Evolutionary conservation across 805 yeast species (phyloP).

Genomic region (Lipomyces spencermartinsiae): DNA sequence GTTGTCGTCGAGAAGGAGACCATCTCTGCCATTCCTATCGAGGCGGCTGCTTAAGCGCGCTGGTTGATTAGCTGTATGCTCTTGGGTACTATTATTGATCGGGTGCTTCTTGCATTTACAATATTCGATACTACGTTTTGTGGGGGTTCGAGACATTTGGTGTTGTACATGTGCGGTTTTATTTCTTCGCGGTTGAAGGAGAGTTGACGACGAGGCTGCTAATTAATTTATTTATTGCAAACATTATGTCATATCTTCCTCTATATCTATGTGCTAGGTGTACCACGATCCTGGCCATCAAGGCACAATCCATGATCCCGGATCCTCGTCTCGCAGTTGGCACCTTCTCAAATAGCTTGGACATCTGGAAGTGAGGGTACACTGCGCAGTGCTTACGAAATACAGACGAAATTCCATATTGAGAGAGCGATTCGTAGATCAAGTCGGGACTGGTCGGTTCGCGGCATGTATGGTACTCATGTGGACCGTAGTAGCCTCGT

Average conservation of each 20-base stretch:
- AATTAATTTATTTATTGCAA: not conserved
- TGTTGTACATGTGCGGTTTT: not conserved
- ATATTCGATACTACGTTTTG: not conserved
- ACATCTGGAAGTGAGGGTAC: no score
- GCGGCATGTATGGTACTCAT: no score
- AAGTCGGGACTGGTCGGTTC: no score
- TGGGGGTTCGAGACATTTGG: not conserved
- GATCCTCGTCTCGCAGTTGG: no score
- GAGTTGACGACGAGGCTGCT: not conserved
- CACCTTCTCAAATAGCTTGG: no score
- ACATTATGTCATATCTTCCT: not conserved
- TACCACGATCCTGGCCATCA: no score
- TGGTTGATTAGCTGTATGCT: not conserved
- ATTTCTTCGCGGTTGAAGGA: constrained; percentile 1
- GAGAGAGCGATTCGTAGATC: no score
- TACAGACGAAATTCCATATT: no score
- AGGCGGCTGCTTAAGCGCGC: constrained; percentile 28
- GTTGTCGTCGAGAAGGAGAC: constrained; percentile 12
- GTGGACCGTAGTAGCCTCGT: no score
- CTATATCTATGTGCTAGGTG: not conserved
- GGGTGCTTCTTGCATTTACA: not conserved
- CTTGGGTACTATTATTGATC: not conserved
- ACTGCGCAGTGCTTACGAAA: no score
- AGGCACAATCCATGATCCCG: no score
- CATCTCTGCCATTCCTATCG: constrained; percentile 19